Base-by-base conservation (phyloP, 169 alveolate genomes). In the Theileria equi region DNA sequence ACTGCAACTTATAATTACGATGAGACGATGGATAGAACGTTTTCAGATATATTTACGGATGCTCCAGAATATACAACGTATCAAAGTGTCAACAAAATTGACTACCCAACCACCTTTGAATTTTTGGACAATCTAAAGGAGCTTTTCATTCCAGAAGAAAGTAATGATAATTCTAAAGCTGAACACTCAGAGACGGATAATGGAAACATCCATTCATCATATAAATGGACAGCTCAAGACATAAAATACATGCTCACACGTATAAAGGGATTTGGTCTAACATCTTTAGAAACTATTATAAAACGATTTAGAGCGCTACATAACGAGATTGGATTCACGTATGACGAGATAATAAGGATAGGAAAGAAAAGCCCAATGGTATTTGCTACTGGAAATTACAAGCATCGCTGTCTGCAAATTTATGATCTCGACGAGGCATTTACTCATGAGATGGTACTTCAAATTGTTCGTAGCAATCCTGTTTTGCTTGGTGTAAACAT, bases 401-500 rank as follows among this genome's bases (percentile, higher is more conserved):
- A 43, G 11, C 65, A 76, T 29, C 65, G 58, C 26, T 63, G 71
- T 44, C 58, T 23, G 23, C 64, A 50, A 59, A 38, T 76, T 4
- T 76, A 76, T 57, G 85, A 76, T 44, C 25, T 70, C 31, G 85
- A 76, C 38, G 80, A 65, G 53, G 57, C 31, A 25, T 44, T 76
- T 11, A 76, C 85, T 0, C 60, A 53, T 43, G 66, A 77, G 26
- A 86, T 68, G n/a, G 72, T 86, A 52, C 49, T 76, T 2, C 32
- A 47, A 32, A 40, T 86, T 41, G 82, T 81, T 10, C 68, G 68
- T 44, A 38, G 25, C 21, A 58, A 70, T 49, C 92, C 92, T 10
- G 71, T 70, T 49, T 41, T 86, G 36, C 70, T 86, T 54, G 52
- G 84, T 41, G 69, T 57, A 44, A 86, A 86, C 45, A 59, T 86